Base-by-base conservation (phyloP, 805 yeast species). In the Wickerhamomyces hampshirensis region DNA sequence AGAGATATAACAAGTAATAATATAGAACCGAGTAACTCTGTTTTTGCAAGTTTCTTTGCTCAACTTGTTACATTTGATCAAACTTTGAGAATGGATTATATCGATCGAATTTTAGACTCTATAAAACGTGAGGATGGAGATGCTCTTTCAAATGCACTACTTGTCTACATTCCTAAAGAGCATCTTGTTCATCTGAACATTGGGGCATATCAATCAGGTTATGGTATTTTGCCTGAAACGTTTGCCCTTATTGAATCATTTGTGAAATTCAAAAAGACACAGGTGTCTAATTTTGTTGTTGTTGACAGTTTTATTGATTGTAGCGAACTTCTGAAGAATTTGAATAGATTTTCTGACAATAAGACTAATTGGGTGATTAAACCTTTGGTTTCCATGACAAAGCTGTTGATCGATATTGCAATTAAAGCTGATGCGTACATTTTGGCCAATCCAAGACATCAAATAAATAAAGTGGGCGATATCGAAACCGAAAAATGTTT, bases 311-410 rank as follows among this genome's bases (percentile, higher is more conserved):
- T 61, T 35, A 44, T 47, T 4, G 34, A 37, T 18, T 38, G 64
- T 31, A 62, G 67, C 35, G 68, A 63, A 12, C 55, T 77, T 53
- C 59, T 75, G 39, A 61, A 61, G 38, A 50, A 63, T 11, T 49
- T 77, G 42, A 74, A 74, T 36, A 54, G 83, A 31, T 71, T 69
- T 26, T 77, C 79, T 2, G 81, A 74, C 35, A 50, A 58, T 6
- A 73, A 75, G 48, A 59, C 69, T 4, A 66, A 63, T 35, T 78
- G 84, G 84, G 63, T 76, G 13, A 61, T 71, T 35, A 53, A 50
- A 6, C 63, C 74, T 4, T 51, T 75, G 36, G 64, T 68, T 41
- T 55, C 52, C 29, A 50, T 66, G 11, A 59, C 69, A 12, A 63
- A 59, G 34, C 70, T 67, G 40, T 55, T 75, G 44, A 59, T 44